Percentiles rank a stretch among this genome's conserved stretches.
Conservation (phyloP, 2,329 filamentous ascomycete genomes). For the Trichoderma sp. region DNA sequence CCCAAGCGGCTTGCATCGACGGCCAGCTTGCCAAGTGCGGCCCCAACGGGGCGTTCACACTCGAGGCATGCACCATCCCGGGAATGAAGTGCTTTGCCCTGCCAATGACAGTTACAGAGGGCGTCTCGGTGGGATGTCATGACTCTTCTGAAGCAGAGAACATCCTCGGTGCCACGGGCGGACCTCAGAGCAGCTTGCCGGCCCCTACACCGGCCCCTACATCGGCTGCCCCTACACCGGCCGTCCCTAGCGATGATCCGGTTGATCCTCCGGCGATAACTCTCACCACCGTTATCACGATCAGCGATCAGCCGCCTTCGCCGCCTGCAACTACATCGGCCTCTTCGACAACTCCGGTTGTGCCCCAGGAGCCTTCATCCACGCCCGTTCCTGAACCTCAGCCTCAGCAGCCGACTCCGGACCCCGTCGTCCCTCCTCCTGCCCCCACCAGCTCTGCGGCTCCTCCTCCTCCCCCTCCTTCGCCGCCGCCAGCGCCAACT, state of each 20-base stretch:
- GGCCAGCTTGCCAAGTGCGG: slow-evolving; percentile 50
- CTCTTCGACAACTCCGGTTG: slow-evolving; percentile 6
- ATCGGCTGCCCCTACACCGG: slow-evolving; percentile 9
- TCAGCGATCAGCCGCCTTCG: slow-evolving; percentile 26
- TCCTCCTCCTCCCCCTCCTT: slow-evolving; percentile 16
- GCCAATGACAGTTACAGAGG: slow-evolving; percentile 49
- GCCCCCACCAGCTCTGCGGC: slow-evolving; percentile 20
- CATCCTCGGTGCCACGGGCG: slow-evolving; percentile 38
- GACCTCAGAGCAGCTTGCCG: slow-evolving; percentile 10
- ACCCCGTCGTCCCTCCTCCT: neutral
- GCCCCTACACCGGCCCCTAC: neutral
- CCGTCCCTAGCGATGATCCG: slow-evolving; percentile 15
- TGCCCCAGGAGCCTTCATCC: neutral
- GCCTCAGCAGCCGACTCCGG: neutral
- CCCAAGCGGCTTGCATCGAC: slow-evolving; percentile 53
- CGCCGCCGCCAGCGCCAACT: slow-evolving; percentile 13
- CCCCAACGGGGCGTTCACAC: slow-evolving; percentile 40
- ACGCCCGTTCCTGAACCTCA: neutral
- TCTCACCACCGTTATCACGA: slow-evolving; percentile 32
- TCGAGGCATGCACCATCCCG: slow-evolving; percentile 36
- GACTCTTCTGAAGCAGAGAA: slow-evolving; percentile 39
- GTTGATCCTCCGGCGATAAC: slow-evolving; percentile 27
- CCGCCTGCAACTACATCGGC: slow-evolving; percentile 2
- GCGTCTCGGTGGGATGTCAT: slow-evolving; percentile 50
- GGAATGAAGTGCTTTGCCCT: slow-evolving; percentile 51